Evolutionary conservation across 2,329 filamentous ascomycete species (phyloP), one percentile per base, ranked within the genome.

Genomic region (Sporothrix luriei): DNA sequence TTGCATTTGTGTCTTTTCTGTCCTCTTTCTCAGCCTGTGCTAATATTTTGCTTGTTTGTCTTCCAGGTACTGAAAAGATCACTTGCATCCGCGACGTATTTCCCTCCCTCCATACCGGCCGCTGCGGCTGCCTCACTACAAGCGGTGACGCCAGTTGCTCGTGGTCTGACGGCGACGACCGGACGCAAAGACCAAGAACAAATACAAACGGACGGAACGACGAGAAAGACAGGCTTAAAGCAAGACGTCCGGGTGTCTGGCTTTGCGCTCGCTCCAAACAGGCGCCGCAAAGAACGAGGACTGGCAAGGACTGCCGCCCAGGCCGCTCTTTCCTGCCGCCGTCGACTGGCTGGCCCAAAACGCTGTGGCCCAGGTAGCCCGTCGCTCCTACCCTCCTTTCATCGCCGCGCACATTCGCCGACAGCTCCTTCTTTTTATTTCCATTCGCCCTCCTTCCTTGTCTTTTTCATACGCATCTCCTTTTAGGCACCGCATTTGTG

Each of bases 311-410:
- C 64, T 19, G 64, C 29, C 66, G n/a, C 52, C 59, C 29, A 66
- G 61, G 51, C 26, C 64, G 38, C 6, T 62, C 57, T 48, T 61
- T 66, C 70, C 46, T 51, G 62, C 64, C 64, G 64, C 70, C 64
- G 16, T 61, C 68, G 51, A 51, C 68, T 71, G 59, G 70, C 70
- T 68, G 70, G 68, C 55, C 51, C 43, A 55, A 62, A 46, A 19
- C 54, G 24, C 66, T 51, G 33, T 57, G 33, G 38, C 65, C 62
- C 62, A 69, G 26, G 49, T 24, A 40, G 43, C 24, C 24, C 33
- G 33, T 29, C 48, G 14, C 29, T 43, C 51, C 24, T 57, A 19
- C 24, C 14, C 40, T 66, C 40, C 33, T 61, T 68, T 38, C 57
- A 29, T 43, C 69, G 43, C 29, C 52, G 43, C 24, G 24, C 51